Base-by-base conservation (phyloP, 176 grass and related monocot genomes). In the Rhynchospora pubera region DNA sequence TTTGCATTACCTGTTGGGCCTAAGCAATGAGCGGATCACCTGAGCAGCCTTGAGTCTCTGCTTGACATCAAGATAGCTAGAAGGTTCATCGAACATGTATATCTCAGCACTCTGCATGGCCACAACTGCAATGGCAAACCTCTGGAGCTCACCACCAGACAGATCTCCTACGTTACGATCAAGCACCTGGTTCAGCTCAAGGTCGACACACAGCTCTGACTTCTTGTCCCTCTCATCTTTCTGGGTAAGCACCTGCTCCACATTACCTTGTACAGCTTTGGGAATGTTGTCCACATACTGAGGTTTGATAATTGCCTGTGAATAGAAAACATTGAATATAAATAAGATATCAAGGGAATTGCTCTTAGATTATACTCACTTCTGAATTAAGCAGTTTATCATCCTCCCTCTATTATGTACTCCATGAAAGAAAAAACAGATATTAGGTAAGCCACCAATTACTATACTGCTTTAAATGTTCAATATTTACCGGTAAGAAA, bases 81-180 rank as follows among this genome's bases (percentile, higher is more conserved):
- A 91, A 30, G 91, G 91, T 58, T 93, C 92, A 77, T 94, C 87
- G 1, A 94, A 91, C 87, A 91, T 91, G 84, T 90, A 91, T 73
- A 94, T 84, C 59, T 90, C 87, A 79, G 85, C 89, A 59, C 85
- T 84, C 78, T 94, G 85, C 67, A 91, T 80, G 53, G 81, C 89
- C 75, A 85, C 76, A 39, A 85, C 89, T 63, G 89, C 87, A 82
- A 94, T 94, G 69, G 90, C 86, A 88, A 97, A 89, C 73, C 93
- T 90, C 85, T 97, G 91, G 66, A 97, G 83, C 72, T 97, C 93
- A 30, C 93, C 91, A 65, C 93, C 91, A 78, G 91, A 97, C 42
- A 97, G 82, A 84, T 93, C 91, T 63, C 80, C 84, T 30, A 93
- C 46, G 66, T 97, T 87, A 65, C 93, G 83, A 73, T 86, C 87